These are phyloP conservation scores for Zizania palustris DNA, from an alignment of 202 grass and related monocot genomes.

Conservation along the genomic window DNA sequence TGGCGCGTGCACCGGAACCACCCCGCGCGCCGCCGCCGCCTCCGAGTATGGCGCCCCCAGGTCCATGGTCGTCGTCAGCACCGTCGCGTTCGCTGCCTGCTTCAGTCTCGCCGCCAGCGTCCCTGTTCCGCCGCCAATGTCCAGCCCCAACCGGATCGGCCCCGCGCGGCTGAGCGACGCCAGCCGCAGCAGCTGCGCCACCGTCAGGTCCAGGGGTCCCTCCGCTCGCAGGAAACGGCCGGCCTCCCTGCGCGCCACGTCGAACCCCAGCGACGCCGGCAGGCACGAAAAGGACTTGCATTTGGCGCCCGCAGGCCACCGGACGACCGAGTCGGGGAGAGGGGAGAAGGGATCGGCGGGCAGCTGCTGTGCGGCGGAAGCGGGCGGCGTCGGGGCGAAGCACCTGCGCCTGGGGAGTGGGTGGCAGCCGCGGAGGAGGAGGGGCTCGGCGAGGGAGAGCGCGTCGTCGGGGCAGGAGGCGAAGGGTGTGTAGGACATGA, in stretches of 20 bases:
- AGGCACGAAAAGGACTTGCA: slow-evolving; percentile 63
- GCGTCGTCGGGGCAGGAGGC: slow-evolving; percentile 57
- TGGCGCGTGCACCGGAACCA: slow-evolving; percentile 79
- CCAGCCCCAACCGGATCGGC: slow-evolving; percentile 72
- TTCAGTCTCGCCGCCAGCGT: slow-evolving; percentile 73
- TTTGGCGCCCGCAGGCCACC: slow-evolving; percentile 47
- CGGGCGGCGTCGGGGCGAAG: slow-evolving; percentile 52
- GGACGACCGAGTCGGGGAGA: slow-evolving; percentile 62
- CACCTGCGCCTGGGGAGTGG: slow-evolving; percentile 69
- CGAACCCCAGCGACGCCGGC: slow-evolving; percentile 52
- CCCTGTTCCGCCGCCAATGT: slow-evolving; percentile 71
- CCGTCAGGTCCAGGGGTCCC: slow-evolving; percentile 68
- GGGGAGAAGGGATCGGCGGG: slow-evolving; percentile 60
- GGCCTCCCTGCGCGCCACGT: slow-evolving; percentile 52
- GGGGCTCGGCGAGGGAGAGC: slow-evolving; percentile 68
- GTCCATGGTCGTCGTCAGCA: slow-evolving; percentile 79
- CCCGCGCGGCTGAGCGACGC: slow-evolving; percentile 66
- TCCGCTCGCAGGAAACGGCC: slow-evolving; percentile 54
- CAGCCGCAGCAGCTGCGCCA: slow-evolving; percentile 79
- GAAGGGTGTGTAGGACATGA: slow-evolving; percentile 58
- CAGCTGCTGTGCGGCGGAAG: slow-evolving; percentile 32
- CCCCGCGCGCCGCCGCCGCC: slow-evolving; percentile 67
- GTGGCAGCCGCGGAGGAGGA: slow-evolving; percentile 87
- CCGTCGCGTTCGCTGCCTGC: slow-evolving; percentile 67
- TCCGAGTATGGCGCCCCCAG: slow-evolving; percentile 83